Percentiles rank a stretch among this genome's conserved stretches.
These are phyloP conservation scores for Fonsecaea nubica DNA, from an alignment of 2,329 filamentous ascomycete species.

Conservation along the genomic window DNA sequence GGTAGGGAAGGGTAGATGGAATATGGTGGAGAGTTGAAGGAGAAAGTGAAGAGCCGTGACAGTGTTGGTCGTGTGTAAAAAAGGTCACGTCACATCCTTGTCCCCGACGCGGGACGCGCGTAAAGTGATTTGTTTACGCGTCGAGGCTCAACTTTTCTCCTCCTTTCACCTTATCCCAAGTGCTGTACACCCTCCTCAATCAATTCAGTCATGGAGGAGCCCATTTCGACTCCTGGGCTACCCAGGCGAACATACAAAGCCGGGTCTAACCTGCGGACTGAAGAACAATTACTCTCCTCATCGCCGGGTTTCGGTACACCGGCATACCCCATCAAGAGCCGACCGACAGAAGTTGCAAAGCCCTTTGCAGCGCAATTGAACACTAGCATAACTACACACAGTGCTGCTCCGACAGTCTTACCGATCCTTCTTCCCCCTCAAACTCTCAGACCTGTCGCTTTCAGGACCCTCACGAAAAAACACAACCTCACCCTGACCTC, in stretches of 20 bases:
- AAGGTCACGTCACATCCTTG: slow-evolving; percentile 1
- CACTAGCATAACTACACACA: slow-evolving; percentile 52
- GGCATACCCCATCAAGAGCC: slow-evolving; percentile 69
- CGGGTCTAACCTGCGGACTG: slow-evolving; percentile 40
- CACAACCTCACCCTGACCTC: slow-evolving; percentile 92
- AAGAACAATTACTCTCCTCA: slow-evolving; percentile 77
- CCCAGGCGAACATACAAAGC: slow-evolving; percentile 33
- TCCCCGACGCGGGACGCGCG: slow-evolving; percentile 26
- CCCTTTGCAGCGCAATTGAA: slow-evolving; percentile 45
- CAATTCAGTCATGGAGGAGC: slow-evolving; percentile 40
- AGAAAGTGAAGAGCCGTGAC: not conserved
- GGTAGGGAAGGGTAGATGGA: slow-evolving; percentile 8
- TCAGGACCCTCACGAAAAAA: slow-evolving; percentile 96
- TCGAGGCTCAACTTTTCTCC: slow-evolving; percentile 18
- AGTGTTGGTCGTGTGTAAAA: not conserved
- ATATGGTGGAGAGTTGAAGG: slow-evolving; percentile 5
- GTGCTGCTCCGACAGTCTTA: slow-evolving; percentile 70
- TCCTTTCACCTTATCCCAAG: not conserved
- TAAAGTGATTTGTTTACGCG: slow-evolving; percentile 25
- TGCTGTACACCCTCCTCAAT: not conserved
- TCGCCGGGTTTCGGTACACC: slow-evolving; percentile 91
- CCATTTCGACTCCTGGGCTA: slow-evolving; percentile 36
- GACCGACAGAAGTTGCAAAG: slow-evolving; percentile 48
- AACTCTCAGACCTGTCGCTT: slow-evolving; percentile 86
- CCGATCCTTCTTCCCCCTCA: slow-evolving; percentile 88